Evolutionary conservation across 148 eudicot species (phyloP).

Genomic region (Polygonum maritimum): DNA sequence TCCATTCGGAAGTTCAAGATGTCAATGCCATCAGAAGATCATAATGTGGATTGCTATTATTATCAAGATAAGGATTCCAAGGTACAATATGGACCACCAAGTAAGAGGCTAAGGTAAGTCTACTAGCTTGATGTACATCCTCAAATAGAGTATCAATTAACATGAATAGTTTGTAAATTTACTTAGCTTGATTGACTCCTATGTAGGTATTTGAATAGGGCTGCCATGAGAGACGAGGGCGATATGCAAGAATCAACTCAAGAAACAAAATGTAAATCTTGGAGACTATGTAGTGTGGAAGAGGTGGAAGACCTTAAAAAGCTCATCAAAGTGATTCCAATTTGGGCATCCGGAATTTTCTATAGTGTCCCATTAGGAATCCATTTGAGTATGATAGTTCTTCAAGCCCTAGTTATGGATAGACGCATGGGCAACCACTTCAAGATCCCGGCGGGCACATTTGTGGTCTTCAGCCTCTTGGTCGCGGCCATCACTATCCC

Average conservation of each 20-base stretch:
- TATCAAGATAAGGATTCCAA: not conserved
- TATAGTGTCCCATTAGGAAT: slow-evolving; percentile 15
- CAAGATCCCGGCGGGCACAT: slow-evolving; percentile 30
- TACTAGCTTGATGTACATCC: no score
- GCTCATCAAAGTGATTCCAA: slow-evolving; percentile 39
- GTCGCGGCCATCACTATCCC: slow-evolving; percentile 28
- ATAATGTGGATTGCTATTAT: not conserved
- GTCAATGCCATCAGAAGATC: not conserved
- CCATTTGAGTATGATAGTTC: slow-evolving; percentile 33
- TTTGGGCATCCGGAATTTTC: slow-evolving; percentile 47
- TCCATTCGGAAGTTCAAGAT: not conserved
- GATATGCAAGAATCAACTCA: slow-evolving; percentile 4
- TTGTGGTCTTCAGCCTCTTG: slow-evolving; percentile 24
- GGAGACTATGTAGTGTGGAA: slow-evolving; percentile 43
- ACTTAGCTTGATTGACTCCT: no score
- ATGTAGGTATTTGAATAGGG: slow-evolving; percentile 32
- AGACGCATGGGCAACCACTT: slow-evolving; percentile 23
- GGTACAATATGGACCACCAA: not conserved
- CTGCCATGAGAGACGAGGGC: slow-evolving; percentile 19
- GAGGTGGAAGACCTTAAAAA: slow-evolving; percentile 46
- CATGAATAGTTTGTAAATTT: no score
- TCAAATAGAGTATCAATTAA: no score
- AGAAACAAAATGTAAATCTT: slow-evolving; percentile 15
- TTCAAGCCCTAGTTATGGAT: slow-evolving; percentile 59
- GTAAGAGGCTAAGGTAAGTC: slow-evolving; percentile 1